These are phyloP conservation scores for Neofusicoccum cordaticola DNA, from an alignment of 2,329 filamentous ascomycete species.

Conservation along the genomic window DNA sequence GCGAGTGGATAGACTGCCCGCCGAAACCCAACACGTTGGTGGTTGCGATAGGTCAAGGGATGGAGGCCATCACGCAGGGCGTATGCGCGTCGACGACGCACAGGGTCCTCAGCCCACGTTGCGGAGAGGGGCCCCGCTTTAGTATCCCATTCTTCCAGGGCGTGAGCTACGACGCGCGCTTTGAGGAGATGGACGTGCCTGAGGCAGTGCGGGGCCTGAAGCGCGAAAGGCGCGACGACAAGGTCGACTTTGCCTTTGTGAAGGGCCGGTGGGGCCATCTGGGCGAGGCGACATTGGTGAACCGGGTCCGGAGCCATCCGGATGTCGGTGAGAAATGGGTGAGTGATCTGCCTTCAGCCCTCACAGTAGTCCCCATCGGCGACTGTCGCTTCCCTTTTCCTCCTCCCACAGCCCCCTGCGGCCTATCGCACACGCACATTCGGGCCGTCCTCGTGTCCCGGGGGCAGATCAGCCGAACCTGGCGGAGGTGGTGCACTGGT, in stretches of 20 bases:
- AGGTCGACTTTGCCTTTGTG: slow-evolving; percentile 84
- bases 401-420: background rate
- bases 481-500: slow-evolving; percentile 7
- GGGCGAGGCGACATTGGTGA: slow-evolving; percentile 80
- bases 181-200: slow-evolving; percentile 72
- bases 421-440: slow-evolving; percentile 1
- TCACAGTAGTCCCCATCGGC: slow-evolving; percentile 10
- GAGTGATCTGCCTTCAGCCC: slow-evolving; percentile 21
- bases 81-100: slow-evolving; percentile 81
- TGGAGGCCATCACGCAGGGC: slow-evolving; percentile 80
- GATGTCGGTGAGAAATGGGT: slow-evolving; percentile 78
- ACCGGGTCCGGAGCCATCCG: slow-evolving; percentile 80
- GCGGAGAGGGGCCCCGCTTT: slow-evolving; percentile 69
- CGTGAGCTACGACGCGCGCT: slow-evolving; percentile 73
- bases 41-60: slow-evolving; percentile 81
- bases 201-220: slow-evolving; percentile 62
- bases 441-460: slow-evolving; percentile 17
- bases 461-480: slow-evolving; percentile 16
- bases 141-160: slow-evolving; percentile 88
- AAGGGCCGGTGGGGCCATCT: slow-evolving; percentile 65
- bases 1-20: slow-evolving; percentile 79
- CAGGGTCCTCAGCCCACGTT: slow-evolving; percentile 70
- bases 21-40: slow-evolving; percentile 75
- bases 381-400: slow-evolving; percentile 8
- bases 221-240: slow-evolving; percentile 60